phyloP scores from a whole-genome alignment of 208 protist species.

The Leptomonas seymouri region DNA sequence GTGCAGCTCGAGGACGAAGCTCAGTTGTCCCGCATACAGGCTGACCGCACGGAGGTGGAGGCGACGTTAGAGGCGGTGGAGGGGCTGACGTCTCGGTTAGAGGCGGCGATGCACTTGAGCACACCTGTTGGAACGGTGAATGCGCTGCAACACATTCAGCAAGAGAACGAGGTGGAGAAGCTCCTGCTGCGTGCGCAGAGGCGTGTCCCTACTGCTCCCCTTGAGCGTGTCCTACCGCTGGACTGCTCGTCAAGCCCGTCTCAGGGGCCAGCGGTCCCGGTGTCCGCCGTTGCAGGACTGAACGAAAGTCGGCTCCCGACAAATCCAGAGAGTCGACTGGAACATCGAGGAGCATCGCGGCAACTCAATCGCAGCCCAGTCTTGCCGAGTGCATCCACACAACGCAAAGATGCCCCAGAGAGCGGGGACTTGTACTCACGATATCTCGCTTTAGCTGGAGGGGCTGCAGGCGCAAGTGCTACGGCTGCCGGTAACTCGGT shows the following conservation, averaged over 20 bases:
- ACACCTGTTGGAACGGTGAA: conserved; percentile 40
- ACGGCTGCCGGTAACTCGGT: background rate
- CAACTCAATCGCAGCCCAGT: background rate
- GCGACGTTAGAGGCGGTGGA: conserved; percentile 36
- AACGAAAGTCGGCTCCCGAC: conserved; percentile 36
- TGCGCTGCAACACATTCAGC: conserved; percentile 57
- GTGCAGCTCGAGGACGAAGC: conserved; percentile 53
- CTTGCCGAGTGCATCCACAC: background rate
- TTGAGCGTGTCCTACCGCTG: conserved; percentile 50
- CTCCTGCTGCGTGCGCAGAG: conserved; percentile 44
- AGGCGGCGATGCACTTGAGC: conserved; percentile 26
- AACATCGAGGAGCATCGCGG: background rate
- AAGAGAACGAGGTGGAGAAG: conserved; percentile 53
- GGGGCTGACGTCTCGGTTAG: conserved; percentile 34
- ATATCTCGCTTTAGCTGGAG: conserved; percentile 35
- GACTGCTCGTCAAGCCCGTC: conserved; percentile 20
- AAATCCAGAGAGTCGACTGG: background rate
- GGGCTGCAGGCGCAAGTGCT: background rate
- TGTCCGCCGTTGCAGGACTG: conserved; percentile 24
- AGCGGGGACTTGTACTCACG: conserved; percentile 39
- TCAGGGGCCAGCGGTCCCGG: background rate
- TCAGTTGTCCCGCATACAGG: conserved; percentile 42
- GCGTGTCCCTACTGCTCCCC: conserved; percentile 36
- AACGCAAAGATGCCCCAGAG: background rate
- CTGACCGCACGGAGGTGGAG: conserved; percentile 39